Percentiles rank a stretch among this genome's conserved stretches.
These are phyloP conservation scores for Jacaranda copaia DNA, from an alignment of 257 asterid genomes.

Conservation along the genomic window DNA sequence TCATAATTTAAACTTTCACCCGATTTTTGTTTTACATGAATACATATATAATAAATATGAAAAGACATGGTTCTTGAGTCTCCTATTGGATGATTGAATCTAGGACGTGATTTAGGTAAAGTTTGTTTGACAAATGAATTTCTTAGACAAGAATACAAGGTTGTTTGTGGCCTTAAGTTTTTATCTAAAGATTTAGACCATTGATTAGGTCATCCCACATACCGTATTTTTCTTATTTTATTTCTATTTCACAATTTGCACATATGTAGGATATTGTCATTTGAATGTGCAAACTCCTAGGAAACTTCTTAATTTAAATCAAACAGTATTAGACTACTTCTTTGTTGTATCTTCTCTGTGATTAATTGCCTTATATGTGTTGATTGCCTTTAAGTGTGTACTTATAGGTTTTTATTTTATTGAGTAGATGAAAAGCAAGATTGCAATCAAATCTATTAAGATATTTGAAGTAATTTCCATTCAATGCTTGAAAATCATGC, in stretches of 20 bases:
- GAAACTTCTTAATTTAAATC: not conserved
- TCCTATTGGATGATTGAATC: not conserved
- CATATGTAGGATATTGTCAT: not conserved
- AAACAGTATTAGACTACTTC: not conserved
- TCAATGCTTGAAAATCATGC: not conserved
- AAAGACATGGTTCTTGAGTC: too few relatives aligned
- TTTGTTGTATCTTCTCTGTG: not conserved
- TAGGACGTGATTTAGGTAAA: not conserved
- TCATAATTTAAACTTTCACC: too few relatives aligned
- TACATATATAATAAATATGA: not conserved
- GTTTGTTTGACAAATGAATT: constrained; percentile 3
- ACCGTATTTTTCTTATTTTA: not conserved
- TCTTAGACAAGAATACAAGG: not conserved
- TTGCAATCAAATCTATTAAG: too few relatives aligned
- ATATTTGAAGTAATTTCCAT: too few relatives aligned
- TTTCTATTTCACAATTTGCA: not conserved
- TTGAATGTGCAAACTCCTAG: not conserved
- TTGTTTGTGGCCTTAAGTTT: constrained; percentile 21
- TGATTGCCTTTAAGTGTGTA: not conserved
- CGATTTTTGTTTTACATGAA: not conserved
- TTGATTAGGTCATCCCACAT: constrained; percentile 18
- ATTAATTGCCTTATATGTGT: not conserved
- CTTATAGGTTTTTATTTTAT: too few relatives aligned
- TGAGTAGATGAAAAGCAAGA: not conserved
- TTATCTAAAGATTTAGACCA: not conserved